phyloP scores from a whole-genome alignment of 2,329 filamentous ascomycete species.

The Penicillium paneum region DNA sequence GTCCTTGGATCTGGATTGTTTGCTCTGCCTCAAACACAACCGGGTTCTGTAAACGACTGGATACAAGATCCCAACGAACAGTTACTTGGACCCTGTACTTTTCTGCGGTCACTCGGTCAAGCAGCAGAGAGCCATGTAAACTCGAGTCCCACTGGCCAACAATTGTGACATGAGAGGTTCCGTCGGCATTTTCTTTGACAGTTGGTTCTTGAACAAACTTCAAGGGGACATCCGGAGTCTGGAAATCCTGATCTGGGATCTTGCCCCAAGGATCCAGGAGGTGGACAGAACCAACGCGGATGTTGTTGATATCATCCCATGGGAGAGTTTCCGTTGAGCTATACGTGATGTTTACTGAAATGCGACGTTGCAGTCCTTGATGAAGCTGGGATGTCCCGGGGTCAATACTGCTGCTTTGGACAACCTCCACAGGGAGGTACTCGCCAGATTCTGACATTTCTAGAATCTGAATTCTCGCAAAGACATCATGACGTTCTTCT shows the following conservation, averaged over 20 bases:
- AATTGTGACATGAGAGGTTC: conserved; percentile 80
- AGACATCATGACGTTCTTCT: conserved; percentile 90
- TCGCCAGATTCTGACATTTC: conserved; percentile 89
- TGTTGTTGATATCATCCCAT: conserved; percentile 76
- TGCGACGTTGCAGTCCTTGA: conserved; percentile 85
- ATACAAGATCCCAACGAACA: conserved; percentile 80
- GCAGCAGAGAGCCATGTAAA: conserved; percentile 81
- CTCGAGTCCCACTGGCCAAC: conserved; percentile 97
- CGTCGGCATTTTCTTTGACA: conserved; percentile 82
- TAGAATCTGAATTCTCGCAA: conserved; percentile 81
- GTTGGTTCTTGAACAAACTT: conserved; percentile 74
- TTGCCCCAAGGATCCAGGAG: conserved; percentile 83
- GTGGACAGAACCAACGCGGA: conserved; percentile 77
- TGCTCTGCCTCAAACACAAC: conserved; percentile 83
- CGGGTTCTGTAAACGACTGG: conserved; percentile 77
- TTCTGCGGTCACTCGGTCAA: conserved; percentile 91
- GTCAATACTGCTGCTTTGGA: conserved; percentile 79
- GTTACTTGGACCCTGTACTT: conserved; percentile 88
- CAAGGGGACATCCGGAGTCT: conserved; percentile 70
- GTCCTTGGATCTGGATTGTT: conserved; percentile 76
- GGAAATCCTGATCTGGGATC: conserved; percentile 71
- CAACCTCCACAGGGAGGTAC: conserved; percentile 88
- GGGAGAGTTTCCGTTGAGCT: conserved; percentile 83
- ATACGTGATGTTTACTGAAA: conserved; percentile 85
- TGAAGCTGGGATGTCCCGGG: conserved; percentile 91